Evolutionary conservation across 139 green algal genomes (phyloP), one percentile per base, ranked within the genome.

Genomic region (Bryopsis sp.): DNA sequence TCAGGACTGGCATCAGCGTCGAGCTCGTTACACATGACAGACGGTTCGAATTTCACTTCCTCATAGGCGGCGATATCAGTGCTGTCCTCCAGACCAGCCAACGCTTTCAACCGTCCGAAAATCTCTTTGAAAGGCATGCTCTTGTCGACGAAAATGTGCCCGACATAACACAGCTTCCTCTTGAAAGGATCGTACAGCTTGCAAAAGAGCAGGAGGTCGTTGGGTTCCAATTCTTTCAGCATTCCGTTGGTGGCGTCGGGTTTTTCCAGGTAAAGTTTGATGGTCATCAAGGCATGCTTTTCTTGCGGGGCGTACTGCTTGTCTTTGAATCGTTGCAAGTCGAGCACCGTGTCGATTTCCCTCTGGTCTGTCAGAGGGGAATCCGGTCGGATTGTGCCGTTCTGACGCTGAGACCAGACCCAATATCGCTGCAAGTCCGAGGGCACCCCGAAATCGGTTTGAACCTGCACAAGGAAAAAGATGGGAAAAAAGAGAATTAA

Each of bases 21-120:
- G 22, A 91, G 58, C 5, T 31, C 1, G 4, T 91, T 78, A 29
- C 89, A 82, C 81, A 93, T 91, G 31, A 97, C 79, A 5, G 43
- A 72, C 2, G 92, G 92, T 54, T 95, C 84, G 65, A 80, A 91
- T 79, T 96, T 96, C 35, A 98, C 79, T 81, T 98, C 92, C 85
- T 98, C 91, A 46, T 72, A 89, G 19, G 79, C 15, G 39, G 78
- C 24, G 24, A 86, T 58, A 2, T 48, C 24, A 2, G 72, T 62
- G 5, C 65, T 58, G 19, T 74, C 32, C 19, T 39, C 46, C 32
- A 85, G 74, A 5, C 74, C 78, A 6, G 76, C 80, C 62, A 83
- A 47, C 35, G 72, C 69, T 37, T 47, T 48, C 58, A 95, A 57
- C 24, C 81, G 7, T 2, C 71, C 70, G 8, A 78, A n/a, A 58